phyloP scores from a whole-genome alignment of 73 alveolate species.

The Durusdinium trenchii region DNA sequence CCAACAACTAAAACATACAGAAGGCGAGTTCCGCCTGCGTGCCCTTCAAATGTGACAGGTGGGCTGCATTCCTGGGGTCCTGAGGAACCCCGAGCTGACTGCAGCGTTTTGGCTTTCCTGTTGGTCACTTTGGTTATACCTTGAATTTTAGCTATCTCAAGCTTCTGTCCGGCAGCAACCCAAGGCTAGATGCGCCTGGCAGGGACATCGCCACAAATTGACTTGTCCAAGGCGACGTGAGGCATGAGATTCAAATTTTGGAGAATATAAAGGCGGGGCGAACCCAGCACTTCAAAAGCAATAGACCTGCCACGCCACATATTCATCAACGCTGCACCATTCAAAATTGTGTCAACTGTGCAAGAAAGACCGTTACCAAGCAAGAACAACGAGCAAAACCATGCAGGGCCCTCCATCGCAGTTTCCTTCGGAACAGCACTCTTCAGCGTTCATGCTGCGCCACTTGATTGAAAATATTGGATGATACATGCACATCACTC shows the following conservation, averaged over 20 bases:
- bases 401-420: no score
- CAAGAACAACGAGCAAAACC: no score
- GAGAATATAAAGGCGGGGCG: not conserved
- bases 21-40: constrained; percentile 19
- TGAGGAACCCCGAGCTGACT: not conserved
- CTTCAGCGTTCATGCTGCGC: not conserved
- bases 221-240: not conserved
- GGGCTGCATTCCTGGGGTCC: constrained; percentile 89
- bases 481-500: not conserved
- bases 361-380: no score
- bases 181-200: constrained; percentile 87
- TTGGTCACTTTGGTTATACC: not conserved
- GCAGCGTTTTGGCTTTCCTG: not conserved
- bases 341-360: no score
- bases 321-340: no score
- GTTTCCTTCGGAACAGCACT: no score
- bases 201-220: not conserved
- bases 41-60: constrained; percentile 68
- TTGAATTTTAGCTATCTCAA: not conserved
- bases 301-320: constrained; percentile 46
- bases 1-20: not conserved
- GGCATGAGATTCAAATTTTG: not conserved
- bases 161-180: constrained; percentile 55
- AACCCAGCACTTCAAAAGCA: constrained; percentile 84
- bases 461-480: not conserved